phyloP scores from a whole-genome alignment of 371 early-diverging fungal genomes.

The Choanephora cucurbitarum region DNA sequence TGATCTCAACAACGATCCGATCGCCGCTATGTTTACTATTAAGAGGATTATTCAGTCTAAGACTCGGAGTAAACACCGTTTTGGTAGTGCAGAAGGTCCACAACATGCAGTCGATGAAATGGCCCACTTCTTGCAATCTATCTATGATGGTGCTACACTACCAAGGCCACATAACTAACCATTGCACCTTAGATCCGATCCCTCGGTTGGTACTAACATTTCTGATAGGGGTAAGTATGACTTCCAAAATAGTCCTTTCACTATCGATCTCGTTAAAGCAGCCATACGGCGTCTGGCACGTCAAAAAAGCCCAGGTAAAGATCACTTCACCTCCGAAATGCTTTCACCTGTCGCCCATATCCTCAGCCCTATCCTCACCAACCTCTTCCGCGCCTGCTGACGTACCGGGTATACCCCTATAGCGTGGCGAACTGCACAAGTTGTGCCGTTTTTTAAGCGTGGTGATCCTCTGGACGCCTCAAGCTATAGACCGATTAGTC shows the following conservation, averaged over 20 bases:
- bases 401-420: constrained; percentile 14
- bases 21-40: no score
- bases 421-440: constrained; percentile 24
- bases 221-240: no score
- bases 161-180: no score
- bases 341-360: constrained; percentile 12
- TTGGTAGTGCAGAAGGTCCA: not conserved
- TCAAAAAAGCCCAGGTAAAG: constrained; percentile 23
- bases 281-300: constrained; percentile 5
- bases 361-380: constrained; percentile 2
- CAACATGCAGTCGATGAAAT: not conserved
- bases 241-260: not conserved
- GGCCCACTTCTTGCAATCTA: not conserved
- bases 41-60: no score
- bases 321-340: constrained; percentile 28
- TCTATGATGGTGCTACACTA: not conserved
- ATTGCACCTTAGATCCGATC: not conserved
- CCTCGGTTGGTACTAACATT: not conserved
- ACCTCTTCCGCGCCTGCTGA: constrained; percentile 23
- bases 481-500: constrained; percentile 19
- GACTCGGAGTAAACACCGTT: no score
- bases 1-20: no score
- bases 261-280: not conserved
- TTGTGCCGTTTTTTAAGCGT: constrained; percentile 26
- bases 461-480: constrained; percentile 5